These are phyloP conservation scores for Aspergillus heteromorphus DNA, from an alignment of 495 filamentous ascomycete genomes.

Conservation along the genomic window DNA sequence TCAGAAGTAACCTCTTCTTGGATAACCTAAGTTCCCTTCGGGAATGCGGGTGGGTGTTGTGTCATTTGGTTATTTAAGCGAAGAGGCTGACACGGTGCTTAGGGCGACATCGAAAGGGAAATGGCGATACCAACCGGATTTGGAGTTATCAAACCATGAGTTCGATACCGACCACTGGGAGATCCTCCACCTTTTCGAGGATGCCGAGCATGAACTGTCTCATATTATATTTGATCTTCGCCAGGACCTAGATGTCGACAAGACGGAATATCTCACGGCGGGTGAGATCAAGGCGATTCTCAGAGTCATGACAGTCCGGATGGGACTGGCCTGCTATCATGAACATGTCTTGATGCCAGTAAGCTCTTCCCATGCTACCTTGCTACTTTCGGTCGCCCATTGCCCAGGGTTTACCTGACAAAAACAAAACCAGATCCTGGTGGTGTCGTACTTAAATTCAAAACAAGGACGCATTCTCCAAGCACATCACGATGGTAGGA, in stretches of 20 bases:
- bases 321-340: conserved; percentile 1
- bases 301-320: conserved; percentile 5
- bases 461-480: conserved; percentile 10
- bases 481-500: conserved; percentile 7
- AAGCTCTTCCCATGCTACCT: background rate
- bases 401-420: background rate
- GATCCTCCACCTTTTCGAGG: background rate
- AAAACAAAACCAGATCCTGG: conserved; percentile 3
- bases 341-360: conserved; percentile 6
- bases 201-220: background rate
- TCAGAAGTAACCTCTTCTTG: background rate
- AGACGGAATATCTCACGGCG: background rate
- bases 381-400: background rate
- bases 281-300: conserved; percentile 9
- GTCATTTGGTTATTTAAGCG: background rate
- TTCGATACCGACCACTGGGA: background rate
- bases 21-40: background rate
- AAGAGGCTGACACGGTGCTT: background rate
- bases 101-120: background rate
- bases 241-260: background rate
- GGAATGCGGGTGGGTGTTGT: background rate
- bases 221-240: conserved; percentile 1
- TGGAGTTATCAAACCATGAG: background rate
- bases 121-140: background rate
- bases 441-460: conserved; percentile 7